A percentile compares a stretch with the other conserved stretches of the same genome.
phyloP scores from a whole-genome alignment of 1,139 yeast genomes.

The Kluyveromyces sp. region DNA sequence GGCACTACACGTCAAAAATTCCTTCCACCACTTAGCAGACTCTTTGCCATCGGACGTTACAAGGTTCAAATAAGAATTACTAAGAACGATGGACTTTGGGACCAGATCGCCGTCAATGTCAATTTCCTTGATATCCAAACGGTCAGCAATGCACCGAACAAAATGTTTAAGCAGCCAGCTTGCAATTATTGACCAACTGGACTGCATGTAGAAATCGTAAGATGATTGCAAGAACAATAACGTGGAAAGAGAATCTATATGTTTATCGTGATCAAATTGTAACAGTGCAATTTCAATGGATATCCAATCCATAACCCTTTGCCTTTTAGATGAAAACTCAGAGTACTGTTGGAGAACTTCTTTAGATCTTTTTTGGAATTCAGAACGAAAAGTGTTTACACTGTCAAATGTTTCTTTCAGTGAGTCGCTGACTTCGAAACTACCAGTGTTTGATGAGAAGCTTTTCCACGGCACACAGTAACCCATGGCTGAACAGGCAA shows the following conservation, averaged over 20 bases:
- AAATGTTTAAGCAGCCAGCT: constrained; percentile 56
- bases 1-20: constrained; percentile 18
- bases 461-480: constrained; percentile 16
- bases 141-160: constrained; percentile 55
- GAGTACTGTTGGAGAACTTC: constrained; percentile 18
- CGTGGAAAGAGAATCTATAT: constrained; percentile 53
- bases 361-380: constrained; percentile 21
- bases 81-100: constrained; percentile 23
- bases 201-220: constrained; percentile 55
- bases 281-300: constrained; percentile 78
- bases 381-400: constrained; percentile 32
- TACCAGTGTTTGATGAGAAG: constrained; percentile 7
- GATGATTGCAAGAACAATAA: constrained; percentile 45
- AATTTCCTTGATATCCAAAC: constrained; percentile 17
- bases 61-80: constrained; percentile 28
- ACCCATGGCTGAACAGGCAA: constrained; percentile 19
- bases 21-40: constrained; percentile 25
- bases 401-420: constrained; percentile 23
- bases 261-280: constrained; percentile 52
- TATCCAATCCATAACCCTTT: constrained; percentile 63
- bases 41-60: constrained; percentile 20
- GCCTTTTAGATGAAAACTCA: constrained; percentile 26
- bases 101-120: constrained; percentile 25
- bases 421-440: constrained; percentile 13
- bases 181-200: constrained; percentile 75